These are phyloP conservation scores for Cercospora zeina DNA, from an alignment of 2,329 filamentous ascomycete species.

Conservation along the genomic window DNA sequence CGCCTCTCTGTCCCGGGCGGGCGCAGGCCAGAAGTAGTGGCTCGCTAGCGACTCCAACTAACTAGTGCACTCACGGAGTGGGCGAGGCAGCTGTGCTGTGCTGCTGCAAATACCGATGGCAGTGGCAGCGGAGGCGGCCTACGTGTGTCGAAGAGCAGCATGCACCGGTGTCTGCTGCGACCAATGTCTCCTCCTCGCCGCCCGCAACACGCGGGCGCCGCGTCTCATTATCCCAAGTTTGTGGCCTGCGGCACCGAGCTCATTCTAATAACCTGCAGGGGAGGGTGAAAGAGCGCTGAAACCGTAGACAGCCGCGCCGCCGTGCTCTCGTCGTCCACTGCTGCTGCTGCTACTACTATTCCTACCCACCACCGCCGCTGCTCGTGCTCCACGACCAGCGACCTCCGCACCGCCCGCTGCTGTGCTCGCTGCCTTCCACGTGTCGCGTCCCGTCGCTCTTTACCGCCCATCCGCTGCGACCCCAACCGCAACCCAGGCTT, in stretches of 20 bases:
- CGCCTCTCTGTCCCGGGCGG: background rate
- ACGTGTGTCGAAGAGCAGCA: background rate
- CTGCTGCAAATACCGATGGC: background rate
- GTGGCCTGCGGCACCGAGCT: constrained; percentile 9
- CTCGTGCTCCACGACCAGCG: constrained; percentile 9
- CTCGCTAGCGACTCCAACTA: constrained; percentile 1
- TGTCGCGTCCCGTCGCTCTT: constrained; percentile 17
- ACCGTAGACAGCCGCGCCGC: constrained; percentile 10
- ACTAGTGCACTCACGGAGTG: constrained; percentile 4
- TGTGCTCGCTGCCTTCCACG: constrained; percentile 6
- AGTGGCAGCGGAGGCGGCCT: background rate
- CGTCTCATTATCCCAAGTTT: constrained; percentile 10
- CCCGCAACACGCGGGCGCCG: background rate
- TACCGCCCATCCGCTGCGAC: constrained; percentile 13
- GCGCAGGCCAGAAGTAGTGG: constrained; percentile 5
- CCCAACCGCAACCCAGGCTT: background rate
- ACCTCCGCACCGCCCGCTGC: constrained; percentile 7
- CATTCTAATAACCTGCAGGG: constrained; percentile 11
- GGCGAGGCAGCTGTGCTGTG: constrained; percentile 3
- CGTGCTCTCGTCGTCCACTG: background rate
- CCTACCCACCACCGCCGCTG: constrained; percentile 11
- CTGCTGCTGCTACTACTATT: background rate
- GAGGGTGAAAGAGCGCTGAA: constrained; percentile 7
- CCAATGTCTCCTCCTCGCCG: background rate
- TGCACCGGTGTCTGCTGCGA: background rate